Conservation (phyloP, 805 yeast genomes). For the Yarrowia alimentaria region DNA sequence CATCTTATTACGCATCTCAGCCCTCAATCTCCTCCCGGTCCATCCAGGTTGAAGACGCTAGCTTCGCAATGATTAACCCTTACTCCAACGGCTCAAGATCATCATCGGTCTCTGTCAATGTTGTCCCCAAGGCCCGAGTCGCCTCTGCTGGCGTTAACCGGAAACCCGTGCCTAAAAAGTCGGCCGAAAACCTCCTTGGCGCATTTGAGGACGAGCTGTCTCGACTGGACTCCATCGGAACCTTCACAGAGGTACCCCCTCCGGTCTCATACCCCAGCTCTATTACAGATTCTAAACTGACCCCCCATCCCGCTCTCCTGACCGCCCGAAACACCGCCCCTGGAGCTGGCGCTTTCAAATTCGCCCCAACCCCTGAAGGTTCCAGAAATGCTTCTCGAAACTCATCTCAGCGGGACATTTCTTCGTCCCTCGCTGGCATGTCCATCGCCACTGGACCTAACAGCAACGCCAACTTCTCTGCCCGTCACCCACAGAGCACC, state of each 20-base stretch:
- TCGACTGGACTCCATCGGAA: constrained; percentile 18
- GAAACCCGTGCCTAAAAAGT: constrained; percentile 1
- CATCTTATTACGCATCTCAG: neutral
- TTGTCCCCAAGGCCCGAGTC: constrained; percentile 5
- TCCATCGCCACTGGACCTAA: neutral
- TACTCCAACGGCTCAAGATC: constrained; percentile 14
- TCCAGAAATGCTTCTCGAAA: too few relatives aligned
- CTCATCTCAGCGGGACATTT: constrained; percentile 16
- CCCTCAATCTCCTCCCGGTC: neutral
- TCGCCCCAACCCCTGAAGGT: too few relatives aligned
- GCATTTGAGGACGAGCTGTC: constrained; percentile 20
- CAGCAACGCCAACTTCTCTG: neutral
- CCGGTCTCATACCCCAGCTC: constrained; percentile 40
- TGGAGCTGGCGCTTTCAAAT: too few relatives aligned
- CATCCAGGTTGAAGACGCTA: constrained; percentile 11
- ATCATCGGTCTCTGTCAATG: constrained; percentile 2
- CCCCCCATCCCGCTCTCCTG: constrained; percentile 21
- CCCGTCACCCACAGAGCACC: neutral
- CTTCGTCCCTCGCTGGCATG: constrained; percentile 5
- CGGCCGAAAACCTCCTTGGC: neutral
- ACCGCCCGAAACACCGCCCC: constrained; percentile 21
- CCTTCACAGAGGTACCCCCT: constrained; percentile 40
- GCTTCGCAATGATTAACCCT: constrained; percentile 11
- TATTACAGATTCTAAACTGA: neutral
- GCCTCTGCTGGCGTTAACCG: constrained; percentile 9